A percentile compares a stretch with the other conserved stretches of the same genome.
Evolutionary conservation across 2,329 filamentous ascomycete genomes (phyloP).

Genomic region (Mariannaea elegans): DNA sequence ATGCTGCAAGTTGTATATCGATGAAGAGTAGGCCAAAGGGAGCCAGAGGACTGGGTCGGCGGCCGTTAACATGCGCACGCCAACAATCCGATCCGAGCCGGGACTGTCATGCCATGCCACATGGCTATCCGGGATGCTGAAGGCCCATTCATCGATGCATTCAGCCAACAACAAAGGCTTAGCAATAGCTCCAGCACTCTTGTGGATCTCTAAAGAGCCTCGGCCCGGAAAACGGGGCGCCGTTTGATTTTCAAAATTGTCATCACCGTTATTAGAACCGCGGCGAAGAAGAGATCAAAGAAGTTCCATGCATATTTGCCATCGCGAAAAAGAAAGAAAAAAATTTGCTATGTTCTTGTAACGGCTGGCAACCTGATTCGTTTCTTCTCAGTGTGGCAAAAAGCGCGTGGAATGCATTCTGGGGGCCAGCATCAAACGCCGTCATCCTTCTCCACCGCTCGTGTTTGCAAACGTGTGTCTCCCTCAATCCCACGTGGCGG

Average conservation of each 20-base stretch:
- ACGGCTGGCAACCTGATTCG: background rate
- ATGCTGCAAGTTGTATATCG: background rate
- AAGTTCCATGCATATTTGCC: too few species aligned
- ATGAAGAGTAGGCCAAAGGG: background rate
- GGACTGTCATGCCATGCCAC: slow-evolving; percentile 31
- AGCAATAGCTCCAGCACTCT: slow-evolving; percentile 17
- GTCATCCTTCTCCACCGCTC: slow-evolving; percentile 33
- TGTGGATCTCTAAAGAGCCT: slow-evolving; percentile 22
- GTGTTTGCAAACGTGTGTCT: slow-evolving; percentile 38
- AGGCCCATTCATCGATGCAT: slow-evolving; percentile 10
- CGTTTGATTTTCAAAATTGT: slow-evolving; percentile 1
- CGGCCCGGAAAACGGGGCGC: slow-evolving; percentile 6
- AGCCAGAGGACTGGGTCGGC: slow-evolving; percentile 16
- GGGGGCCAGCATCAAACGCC: slow-evolving; percentile 24
- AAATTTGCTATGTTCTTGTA: background rate
- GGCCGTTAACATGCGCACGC: slow-evolving; percentile 16
- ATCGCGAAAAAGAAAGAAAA: too few species aligned
- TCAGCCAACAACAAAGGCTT: slow-evolving; percentile 21
- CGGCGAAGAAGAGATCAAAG: slow-evolving; percentile 2
- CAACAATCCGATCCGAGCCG: slow-evolving; percentile 23
- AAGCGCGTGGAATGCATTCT: background rate
- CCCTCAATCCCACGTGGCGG: slow-evolving; percentile 42
- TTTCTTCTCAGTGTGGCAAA: slow-evolving; percentile 22
- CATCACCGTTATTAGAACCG: slow-evolving; percentile 6
- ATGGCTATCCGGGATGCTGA: slow-evolving; percentile 26